Evolutionary conservation across 108 stramenopile species (phyloP), one percentile per base, ranked within the genome.

Genomic region (Nitzschia putrida): DNA sequence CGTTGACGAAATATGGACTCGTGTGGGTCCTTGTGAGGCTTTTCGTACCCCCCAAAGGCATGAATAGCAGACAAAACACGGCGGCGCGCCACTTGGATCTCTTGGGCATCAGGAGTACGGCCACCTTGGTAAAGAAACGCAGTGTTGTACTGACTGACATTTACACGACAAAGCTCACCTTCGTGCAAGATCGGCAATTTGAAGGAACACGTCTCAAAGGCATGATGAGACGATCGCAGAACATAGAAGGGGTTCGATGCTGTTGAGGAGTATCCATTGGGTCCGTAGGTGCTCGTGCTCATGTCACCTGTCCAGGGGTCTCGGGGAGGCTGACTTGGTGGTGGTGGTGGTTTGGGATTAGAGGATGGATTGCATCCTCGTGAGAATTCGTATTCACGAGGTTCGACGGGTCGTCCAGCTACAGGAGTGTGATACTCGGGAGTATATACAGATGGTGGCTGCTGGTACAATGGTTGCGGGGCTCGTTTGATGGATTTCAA

Each of bases 11-110:
- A 80, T 60, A 78, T 78, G 61, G 80, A 66, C 12, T 41, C 14
- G 4, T 43, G 29, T 53, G 60, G 29, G 50, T 21, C 18, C 39
- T 25, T 13, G 22, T 11, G 18, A 25, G 56, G 25, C 47, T 55
- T 3, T 23, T 81, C 57, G 38, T 69, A 72, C 5, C 92, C 92
- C 21, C 92, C 92, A 63, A 90, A 90, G 22, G 87, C 85, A 72
- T 79, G 85, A 23, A 93, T 80, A 9, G 91, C 82, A 20, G 81
- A 72, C 40, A 82, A 82, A 11, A 93, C 73, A 24, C 91, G 56
- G 18, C 80, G 78, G 45, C 68, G 74, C 8, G 87, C 91, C 56
- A 87, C 70, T 6, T 23, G 29, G 14, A 39, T 22, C 0, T 37
- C 29, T 39, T 52, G 21, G 0, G 7, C 11, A 26, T 42, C 53